Evolutionary conservation across 2,329 filamentous ascomycete genomes (phyloP), one percentile per base, ranked within the genome.

Genomic region (Chaetoscypha palmicola): DNA sequence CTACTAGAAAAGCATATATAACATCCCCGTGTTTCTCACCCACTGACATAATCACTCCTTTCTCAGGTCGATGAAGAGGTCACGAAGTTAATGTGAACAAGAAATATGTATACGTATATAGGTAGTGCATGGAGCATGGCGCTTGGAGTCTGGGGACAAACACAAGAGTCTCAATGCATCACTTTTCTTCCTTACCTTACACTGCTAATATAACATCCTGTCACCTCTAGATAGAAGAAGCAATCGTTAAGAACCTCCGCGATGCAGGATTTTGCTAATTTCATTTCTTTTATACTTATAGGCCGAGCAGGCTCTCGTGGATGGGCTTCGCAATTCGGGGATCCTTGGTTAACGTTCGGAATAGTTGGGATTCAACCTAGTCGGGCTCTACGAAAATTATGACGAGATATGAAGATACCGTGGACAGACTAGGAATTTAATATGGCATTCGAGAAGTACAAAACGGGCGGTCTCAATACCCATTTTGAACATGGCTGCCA

Each of bases 31-130:
- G 11, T 28, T 44, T 34, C 58, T 66, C 63, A 57, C 70, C 68
- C 63, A 71, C 77, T 66, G 72, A 81, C 60, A 72, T 69, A 63
- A 68, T 66, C 66, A 69, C 48, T 64, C 66, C 35, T 68, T 71
- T 38, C 51, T 49, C 55, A 64, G 61, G 61, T 64, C 50, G 60
- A 62, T 46, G 60, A 64, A 52, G 60, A 63, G 46, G 54, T 64
- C 44, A 64, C 61, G 46, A 64, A 60, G 42, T 61, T 64, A 35
- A 64, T 64, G 60, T 64, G 58, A 62, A 54, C 41, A 23, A 42
- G 26, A 26, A 21, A 35, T 32, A 20, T 45, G 44, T 31, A 40
- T 50, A n/a, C n/a, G n/a, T 51, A 46, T 53, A 55, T 46, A 48
- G 24, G 24, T 22, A 34, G 26, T 30, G n/a, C 19, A 26, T 28